These are phyloP conservation scores for Vitis labrusca DNA, from an alignment of 164 flowering plant species.

Conservation along the genomic window DNA sequence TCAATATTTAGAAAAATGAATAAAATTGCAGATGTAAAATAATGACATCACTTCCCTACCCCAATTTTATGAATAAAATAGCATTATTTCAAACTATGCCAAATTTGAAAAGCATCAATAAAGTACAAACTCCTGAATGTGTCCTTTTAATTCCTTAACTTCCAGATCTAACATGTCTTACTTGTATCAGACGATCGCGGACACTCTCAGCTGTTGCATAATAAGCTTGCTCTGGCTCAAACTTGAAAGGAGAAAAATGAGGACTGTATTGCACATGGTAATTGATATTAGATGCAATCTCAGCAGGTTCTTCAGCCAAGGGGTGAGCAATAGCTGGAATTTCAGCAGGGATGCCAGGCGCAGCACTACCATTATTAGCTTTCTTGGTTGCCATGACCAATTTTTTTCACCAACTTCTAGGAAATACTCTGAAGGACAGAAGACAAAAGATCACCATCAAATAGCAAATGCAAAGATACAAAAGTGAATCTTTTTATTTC, in stretches of 20 bases:
- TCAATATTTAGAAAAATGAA: too few relatives aligned
- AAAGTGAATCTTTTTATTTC: too few relatives aligned
- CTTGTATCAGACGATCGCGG: constrained; percentile 78
- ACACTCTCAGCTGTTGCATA: constrained; percentile 89
- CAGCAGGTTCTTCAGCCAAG: constrained; percentile 52
- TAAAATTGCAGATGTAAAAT: too few relatives aligned
- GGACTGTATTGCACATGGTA: constrained; percentile 83
- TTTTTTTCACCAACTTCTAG: neutral
- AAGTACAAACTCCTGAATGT: too few relatives aligned
- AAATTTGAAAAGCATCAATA: too few relatives aligned
- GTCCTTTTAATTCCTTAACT: too few relatives aligned
- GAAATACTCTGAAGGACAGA: too few relatives aligned
- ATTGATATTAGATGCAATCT: constrained; percentile 79
- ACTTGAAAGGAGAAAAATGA: constrained; percentile 90
- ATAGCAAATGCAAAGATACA: too few relatives aligned
- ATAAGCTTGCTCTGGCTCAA: constrained; percentile 88
- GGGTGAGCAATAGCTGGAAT: constrained; percentile 69
- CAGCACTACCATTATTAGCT: constrained; percentile 25
- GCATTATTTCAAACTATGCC: too few relatives aligned
- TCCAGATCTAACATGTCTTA: constrained; percentile 12
- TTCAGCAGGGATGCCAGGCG: constrained; percentile 24
- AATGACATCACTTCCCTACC: too few relatives aligned
- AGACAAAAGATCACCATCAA: too few relatives aligned
- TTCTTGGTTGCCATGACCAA: constrained; percentile 23
- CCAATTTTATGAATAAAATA: too few relatives aligned